phyloP scores from a whole-genome alignment of 768 basidiomycete genomes.

The Neoboletus brunneissimus region DNA sequence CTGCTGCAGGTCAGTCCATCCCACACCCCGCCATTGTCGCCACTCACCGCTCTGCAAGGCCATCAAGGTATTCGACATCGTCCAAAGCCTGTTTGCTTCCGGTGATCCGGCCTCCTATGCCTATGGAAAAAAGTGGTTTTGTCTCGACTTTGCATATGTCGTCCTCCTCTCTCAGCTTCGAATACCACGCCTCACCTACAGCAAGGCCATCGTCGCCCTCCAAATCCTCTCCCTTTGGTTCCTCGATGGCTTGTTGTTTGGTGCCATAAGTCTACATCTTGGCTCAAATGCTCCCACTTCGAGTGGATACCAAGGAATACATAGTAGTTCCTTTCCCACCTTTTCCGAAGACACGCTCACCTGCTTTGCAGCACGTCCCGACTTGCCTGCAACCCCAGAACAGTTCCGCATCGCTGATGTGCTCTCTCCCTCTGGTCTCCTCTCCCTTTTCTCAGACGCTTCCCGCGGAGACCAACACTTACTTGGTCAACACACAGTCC shows the following conservation, averaged over 20 bases:
- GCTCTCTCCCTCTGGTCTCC: constrained; percentile 49
- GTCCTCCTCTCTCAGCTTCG: constrained; percentile 56
- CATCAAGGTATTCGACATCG: constrained; percentile 70
- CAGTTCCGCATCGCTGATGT: constrained; percentile 48
- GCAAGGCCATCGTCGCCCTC: constrained; percentile 56
- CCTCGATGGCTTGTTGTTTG: constrained; percentile 68
- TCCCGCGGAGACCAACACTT: constrained; percentile 54
- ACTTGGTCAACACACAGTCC: constrained; percentile 86
- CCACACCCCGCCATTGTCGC: fast-evolving
- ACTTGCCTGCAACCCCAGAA: constrained; percentile 43
- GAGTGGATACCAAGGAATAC: constrained; percentile 21
- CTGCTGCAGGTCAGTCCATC: constrained; percentile 62
- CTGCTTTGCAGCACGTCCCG: constrained; percentile 29
- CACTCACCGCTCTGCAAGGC: constrained; percentile 44
- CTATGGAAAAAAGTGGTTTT: constrained; percentile 68
- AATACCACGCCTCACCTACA: constrained; percentile 72
- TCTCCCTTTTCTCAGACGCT: constrained; percentile 39
- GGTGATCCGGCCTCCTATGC: constrained; percentile 40
- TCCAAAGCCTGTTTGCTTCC: constrained; percentile 51
- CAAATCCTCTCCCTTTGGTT: constrained; percentile 63
- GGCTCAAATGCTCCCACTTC: constrained; percentile 25
- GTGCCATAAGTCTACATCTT: constrained; percentile 61
- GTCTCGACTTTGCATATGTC: constrained; percentile 64
- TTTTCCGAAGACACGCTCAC: constrained; percentile 1
- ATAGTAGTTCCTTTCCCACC: constrained; percentile 29